Conservation (phyloP, 306 rosid genomes). For the Gastrolobium bilobum region DNA sequence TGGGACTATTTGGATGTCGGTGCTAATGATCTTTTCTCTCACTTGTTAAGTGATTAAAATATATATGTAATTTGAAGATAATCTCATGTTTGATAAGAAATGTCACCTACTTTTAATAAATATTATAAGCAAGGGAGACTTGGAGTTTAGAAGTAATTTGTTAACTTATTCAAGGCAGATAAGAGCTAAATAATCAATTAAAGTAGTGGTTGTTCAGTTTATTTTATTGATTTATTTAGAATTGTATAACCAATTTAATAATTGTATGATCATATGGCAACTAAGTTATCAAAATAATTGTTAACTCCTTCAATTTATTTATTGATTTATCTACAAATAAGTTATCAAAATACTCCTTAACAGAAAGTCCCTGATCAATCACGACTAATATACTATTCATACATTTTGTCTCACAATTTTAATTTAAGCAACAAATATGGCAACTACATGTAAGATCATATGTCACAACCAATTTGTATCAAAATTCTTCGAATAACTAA, state of each 20-base stretch:
- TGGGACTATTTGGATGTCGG: slow-evolving; percentile 32
- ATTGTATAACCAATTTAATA: background rate
- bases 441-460: background rate
- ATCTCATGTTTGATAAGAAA: background rate
- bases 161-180: slow-evolving; percentile 16
- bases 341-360: slow-evolving; percentile 21
- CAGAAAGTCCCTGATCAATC: background rate
- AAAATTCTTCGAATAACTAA: background rate
- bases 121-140: background rate
- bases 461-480: background rate
- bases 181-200: background rate
- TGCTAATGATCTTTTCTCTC: slow-evolving; percentile 18
- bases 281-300: slow-evolving; percentile 22
- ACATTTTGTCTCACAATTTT: background rate
- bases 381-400: background rate
- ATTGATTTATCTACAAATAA: too few species aligned
- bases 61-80: background rate
- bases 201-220: slow-evolving; percentile 14
- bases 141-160: slow-evolving; percentile 3
- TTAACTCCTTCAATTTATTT: too few species aligned
- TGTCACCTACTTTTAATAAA: slow-evolving; percentile 26
- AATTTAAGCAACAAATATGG: slow-evolving; percentile 5
- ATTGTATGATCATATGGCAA: background rate
- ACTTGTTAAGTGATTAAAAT: slow-evolving; percentile 9
- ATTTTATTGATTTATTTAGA: slow-evolving; percentile 6